These are phyloP conservation scores for Ceratocystis harringtonii DNA, from an alignment of 2,329 filamentous ascomycete species.

Conservation along the genomic window DNA sequence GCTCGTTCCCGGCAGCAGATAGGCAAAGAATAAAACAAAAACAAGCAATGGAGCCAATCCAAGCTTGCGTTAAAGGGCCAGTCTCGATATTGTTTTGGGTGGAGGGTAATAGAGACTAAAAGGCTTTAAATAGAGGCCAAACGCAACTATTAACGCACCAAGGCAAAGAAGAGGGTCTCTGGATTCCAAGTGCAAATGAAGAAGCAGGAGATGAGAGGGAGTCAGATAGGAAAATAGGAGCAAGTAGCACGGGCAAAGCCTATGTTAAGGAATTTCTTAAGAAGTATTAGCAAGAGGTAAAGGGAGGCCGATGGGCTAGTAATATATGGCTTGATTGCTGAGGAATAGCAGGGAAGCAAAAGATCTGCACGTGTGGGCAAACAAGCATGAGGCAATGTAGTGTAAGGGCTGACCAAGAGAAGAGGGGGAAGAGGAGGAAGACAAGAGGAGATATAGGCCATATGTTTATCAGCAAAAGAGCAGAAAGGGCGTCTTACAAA, in stretches of 20 bases:
- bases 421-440: not conserved
- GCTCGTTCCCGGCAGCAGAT: not conserved
- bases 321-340: not conserved
- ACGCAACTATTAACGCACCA: not conserved
- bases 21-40: not conserved
- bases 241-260: not conserved
- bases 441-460: not conserved
- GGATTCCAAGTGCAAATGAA: not conserved
- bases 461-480: not conserved
- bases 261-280: not conserved
- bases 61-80: not conserved
- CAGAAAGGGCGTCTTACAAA: not conserved
- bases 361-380: not conserved
- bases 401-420: not conserved
- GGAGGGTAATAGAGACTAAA: not conserved
- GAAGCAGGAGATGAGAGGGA: not conserved
- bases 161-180: not conserved
- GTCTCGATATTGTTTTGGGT: not conserved
- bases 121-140: not conserved
- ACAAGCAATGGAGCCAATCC: not conserved
- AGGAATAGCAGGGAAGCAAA: not conserved
- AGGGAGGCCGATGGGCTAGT: not conserved
- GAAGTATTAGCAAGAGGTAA: not conserved
- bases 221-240: not conserved
- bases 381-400: not conserved